Evolutionary conservation across 148 eudicot genomes (phyloP), one percentile per base, ranked within the genome.

Genomic region (Mesembryanthemum crystallinum): DNA sequence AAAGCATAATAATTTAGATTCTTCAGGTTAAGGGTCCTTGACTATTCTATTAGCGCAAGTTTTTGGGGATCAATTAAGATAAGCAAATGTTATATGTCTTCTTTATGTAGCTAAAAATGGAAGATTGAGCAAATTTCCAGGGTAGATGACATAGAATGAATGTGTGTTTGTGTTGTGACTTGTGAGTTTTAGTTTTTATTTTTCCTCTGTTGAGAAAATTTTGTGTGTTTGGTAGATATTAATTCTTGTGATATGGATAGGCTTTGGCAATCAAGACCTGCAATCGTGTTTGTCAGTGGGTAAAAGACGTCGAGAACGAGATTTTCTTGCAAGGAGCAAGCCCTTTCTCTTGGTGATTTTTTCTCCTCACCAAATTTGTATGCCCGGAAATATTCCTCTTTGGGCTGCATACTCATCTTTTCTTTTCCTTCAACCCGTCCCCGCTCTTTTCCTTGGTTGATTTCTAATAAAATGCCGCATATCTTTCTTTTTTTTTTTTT

Each of bases 271-370:
- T 94, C 76, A 91, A 87, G 82, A 84, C 89, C n/a, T 93, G 98
- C 84, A 93, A 91, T 78, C 86, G 94, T 37, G 94, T 94, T 52
- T 94, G 98, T 72, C 97, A 89, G 77, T 94, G 98, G 98, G 92
- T 94, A 68, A 94, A 94, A 83, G 95, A 90, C 70, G 90, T 91
- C n/a, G 98, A 94, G 82, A 94, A 88, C 47, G 98, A 94, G 64
- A 89, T 94, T 64, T 94, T 94, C 92, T 83, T 91, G 89, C 64
- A 86, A 65, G 97, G 97, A 83, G 97, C 93, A 27, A 90, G 97
- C 81, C 90, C 98, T 37, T 91, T 94, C 79, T 84, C 90, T 51
- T 94, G 98, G 98, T 94, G 88, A 89, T 78, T 45, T 67, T 71
- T 71, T 71, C 57, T 39, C 37, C 51, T 78, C 29, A 9, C 66